Base-by-base conservation (phyloP, 2,329 filamentous ascomycete genomes). In the Xylaria sp. region DNA sequence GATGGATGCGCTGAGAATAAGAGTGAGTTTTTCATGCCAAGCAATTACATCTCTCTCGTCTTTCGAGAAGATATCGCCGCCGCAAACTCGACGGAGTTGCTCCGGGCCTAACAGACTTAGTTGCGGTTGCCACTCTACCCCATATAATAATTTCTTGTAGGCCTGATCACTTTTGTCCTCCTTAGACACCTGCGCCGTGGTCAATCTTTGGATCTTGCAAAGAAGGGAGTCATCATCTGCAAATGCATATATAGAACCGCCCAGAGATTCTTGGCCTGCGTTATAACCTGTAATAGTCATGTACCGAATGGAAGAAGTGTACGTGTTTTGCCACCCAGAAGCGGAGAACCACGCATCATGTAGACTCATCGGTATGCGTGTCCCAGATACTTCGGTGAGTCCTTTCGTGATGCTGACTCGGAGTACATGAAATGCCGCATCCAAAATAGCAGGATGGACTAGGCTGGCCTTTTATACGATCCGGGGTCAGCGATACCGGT, bases 401-500 rank as follows among this genome's bases (percentile, higher is more conserved):
- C 74, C 73, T 10, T 72, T 61, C 2, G 77, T 72, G 10, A 71
- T 70, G 44, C 72, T 75, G 3, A 74, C 75, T 20, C 73, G 64
- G 9, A 80, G 62, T 13, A 79, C 71, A 6, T 82, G 80, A 59
- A 82, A 76, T 10, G 75, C 76, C 0, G 76, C 72, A 66, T 83
- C 82, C 3, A 83, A 71, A 7, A 82, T 72, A 12, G 78, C 77
- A 0, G 81, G 81, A 63, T 83, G 81, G 15, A 82, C 75, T 8
- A 80, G 67, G 44, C 74, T 70, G 3, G 74, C 75, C 50, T 69
- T 23, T 23, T 23, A n/a, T 12, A 50, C 2, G 10, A 13, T 50
- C 9, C 5, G 20, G 4, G 23, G 3, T 50, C 23, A 50, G 20
- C 12, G 23, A 25, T 50, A 6, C 2, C 5, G 20, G 10, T 50